phyloP scores from a whole-genome alignment of 164 flowering plant species.

The Vitis vinifera region ASM3070453v1 NC_081819.1:18381501-18382000 shows the following conservation, averaged over 20 bases:
- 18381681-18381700: slow-evolving; percentile 57
- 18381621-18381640: slow-evolving; percentile 10
- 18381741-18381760: neutral
- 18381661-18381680: slow-evolving; percentile 56
- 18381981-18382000: too few relatives aligned
- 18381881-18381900: too few relatives aligned
- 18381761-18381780: neutral
- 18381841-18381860: too few relatives aligned
- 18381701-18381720: slow-evolving; percentile 69
- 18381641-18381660: slow-evolving; percentile 73
- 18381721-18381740: neutral
- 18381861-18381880: too few relatives aligned
- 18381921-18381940: too few relatives aligned
- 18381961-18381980: too few relatives aligned
- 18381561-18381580: neutral
- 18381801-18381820: too few relatives aligned
- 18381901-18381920: too few relatives aligned
- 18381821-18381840: too few relatives aligned
- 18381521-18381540: neutral
- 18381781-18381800: too few relatives aligned
- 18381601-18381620: neutral
- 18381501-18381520: neutral
- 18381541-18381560: neutral
- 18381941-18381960: too few relatives aligned
- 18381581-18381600: neutral